Conservation (phyloP, 1,284 basidiomycete species). For the Heterobasidion occidentale region DNA sequence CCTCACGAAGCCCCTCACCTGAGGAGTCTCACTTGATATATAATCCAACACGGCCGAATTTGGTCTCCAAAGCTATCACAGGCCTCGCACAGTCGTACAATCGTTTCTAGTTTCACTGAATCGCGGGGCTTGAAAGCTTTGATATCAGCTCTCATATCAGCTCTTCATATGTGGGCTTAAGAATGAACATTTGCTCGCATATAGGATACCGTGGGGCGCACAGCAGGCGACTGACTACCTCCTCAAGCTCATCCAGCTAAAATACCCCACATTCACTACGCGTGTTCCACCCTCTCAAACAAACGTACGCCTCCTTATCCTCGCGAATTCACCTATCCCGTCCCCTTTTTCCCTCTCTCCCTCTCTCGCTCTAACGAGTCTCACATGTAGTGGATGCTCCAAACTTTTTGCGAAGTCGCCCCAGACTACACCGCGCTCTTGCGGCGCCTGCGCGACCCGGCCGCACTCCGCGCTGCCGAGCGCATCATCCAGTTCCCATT, state of each 20-base stretch:
- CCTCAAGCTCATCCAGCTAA: conserved; percentile 89
- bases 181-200: neutral
- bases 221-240: conserved; percentile 88
- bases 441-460: conserved; percentile 54
- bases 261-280: conserved; percentile 85
- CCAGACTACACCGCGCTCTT: conserved; percentile 72
- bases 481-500: conserved; percentile 86
- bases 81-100: too few species aligned
- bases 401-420: conserved; percentile 83
- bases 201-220: conserved; percentile 90
- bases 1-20: too few species aligned
- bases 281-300: conserved; percentile 50
- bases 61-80: too few species aligned
- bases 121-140: too few species aligned
- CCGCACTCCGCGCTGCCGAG: conserved; percentile 57
- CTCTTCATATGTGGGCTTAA: neutral
- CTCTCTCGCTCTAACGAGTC: neutral
- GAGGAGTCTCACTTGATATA: too few species aligned
- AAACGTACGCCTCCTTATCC: conserved; percentile 31
- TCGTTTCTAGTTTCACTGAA: too few species aligned
- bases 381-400: conserved; percentile 73
- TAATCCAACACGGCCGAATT: too few species aligned
- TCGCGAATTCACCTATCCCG: neutral
- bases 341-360: neutral
- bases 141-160: too few species aligned